Percentiles rank a stretch among this genome's conserved stretches.
phyloP scores from a whole-genome alignment of 31 red algal genomes.

The Odonthalia washingtoniensis region DNA sequence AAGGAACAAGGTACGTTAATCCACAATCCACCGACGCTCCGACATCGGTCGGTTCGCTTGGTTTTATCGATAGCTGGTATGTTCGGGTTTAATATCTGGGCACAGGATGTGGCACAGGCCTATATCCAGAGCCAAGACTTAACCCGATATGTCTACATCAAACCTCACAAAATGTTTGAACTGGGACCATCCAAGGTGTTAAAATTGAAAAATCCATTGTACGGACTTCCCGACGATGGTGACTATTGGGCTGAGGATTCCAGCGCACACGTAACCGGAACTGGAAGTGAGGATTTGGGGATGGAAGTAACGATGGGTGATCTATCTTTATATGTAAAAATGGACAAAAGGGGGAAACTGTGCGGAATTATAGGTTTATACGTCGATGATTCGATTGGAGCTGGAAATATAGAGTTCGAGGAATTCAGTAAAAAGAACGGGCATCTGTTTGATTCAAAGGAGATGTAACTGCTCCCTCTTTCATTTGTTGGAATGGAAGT shows the following conservation, averaged over 20 bases:
- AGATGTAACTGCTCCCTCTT: too few species aligned
- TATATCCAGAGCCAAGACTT: slow-evolving; percentile 43
- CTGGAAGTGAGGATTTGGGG: slow-evolving; percentile 19
- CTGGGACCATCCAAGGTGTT: slow-evolving; percentile 15
- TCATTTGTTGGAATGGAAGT: too few species aligned
- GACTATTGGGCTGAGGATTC: slow-evolving; percentile 49
- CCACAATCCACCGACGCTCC: slow-evolving; percentile 37
- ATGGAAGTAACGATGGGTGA: slow-evolving; percentile 42
- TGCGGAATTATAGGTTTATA: too few species aligned
- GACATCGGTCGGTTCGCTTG: slow-evolving; percentile 34
- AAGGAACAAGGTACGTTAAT: slow-evolving; percentile 19
- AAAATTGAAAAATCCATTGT: slow-evolving; percentile 22
- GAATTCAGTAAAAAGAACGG: too few species aligned
- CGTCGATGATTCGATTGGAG: too few species aligned
- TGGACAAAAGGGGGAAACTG: too few species aligned
- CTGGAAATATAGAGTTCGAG: too few species aligned
- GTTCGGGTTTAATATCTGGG: slow-evolving; percentile 33
- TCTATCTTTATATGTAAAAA: slow-evolving; percentile 48
- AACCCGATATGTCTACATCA: slow-evolving; percentile 21
- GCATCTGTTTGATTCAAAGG: too few species aligned
- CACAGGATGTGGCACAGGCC: slow-evolving; percentile 47
- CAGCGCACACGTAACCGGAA: slow-evolving; percentile 35
- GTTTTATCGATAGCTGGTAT: slow-evolving; percentile 25
- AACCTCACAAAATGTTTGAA: neutral
- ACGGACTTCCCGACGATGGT: slow-evolving; percentile 45